Evolutionary conservation across 164 flowering plant species (phyloP).

Genomic region (Dillenia suffruticosa): DNA sequence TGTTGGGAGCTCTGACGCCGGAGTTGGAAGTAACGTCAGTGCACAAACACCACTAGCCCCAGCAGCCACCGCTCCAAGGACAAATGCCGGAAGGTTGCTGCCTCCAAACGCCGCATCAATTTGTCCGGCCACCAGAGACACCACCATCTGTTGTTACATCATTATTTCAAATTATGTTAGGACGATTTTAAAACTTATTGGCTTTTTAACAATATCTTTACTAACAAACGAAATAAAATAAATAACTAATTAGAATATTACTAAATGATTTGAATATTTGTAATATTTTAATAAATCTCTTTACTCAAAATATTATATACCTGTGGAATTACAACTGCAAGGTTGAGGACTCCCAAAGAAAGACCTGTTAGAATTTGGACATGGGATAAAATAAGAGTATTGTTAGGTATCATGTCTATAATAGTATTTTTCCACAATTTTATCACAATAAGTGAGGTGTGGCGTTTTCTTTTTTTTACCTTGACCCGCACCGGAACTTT

Average conservation of each 20-base stretch:
- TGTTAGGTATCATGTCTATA: too few relatives aligned
- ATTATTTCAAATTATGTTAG: too few relatives aligned
- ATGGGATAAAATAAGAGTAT: too few relatives aligned
- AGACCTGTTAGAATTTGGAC: constrained; percentile 29
- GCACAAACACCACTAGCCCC: constrained; percentile 46
- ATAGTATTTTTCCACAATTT: too few relatives aligned
- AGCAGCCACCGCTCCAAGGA: constrained; percentile 54
- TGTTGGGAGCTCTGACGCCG: constrained; percentile 16
- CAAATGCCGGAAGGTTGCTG: constrained; percentile 66
- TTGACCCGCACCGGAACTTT: constrained; percentile 50
- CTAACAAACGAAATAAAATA: not conserved
- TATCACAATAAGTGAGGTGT: too few relatives aligned
- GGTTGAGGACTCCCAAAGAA: constrained; percentile 58
- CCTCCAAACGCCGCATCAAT: constrained; percentile 67
- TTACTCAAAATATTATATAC: constrained; percentile 11
- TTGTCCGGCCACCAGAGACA: constrained; percentile 57
- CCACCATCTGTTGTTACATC: constrained; percentile 38
- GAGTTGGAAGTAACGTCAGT: constrained; percentile 40
- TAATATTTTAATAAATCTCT: not conserved
- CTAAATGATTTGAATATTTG: not conserved
- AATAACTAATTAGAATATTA: not conserved
- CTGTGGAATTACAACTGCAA: constrained; percentile 63
- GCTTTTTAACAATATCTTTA: too few relatives aligned
- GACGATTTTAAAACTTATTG: too few relatives aligned
- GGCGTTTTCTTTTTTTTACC: constrained; percentile 18